Base-by-base conservation (phyloP, 176 grass and related monocot species). In the Cenchrus fungigraminus region DNA sequence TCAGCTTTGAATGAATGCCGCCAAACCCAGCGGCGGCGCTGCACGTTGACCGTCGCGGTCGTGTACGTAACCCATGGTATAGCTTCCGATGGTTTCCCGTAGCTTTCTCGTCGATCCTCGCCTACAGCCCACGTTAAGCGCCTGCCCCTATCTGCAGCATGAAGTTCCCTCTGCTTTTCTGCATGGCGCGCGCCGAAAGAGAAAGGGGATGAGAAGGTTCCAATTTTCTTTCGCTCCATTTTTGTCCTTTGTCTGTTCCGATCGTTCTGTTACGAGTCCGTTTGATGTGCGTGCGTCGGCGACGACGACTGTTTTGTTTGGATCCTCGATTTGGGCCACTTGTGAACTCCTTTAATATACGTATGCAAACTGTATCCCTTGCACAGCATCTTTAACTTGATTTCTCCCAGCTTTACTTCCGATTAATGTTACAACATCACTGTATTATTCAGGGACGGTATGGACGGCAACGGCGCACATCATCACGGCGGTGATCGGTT, bases 401-500 rank as follows among this genome's bases (percentile, higher is more conserved):
- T 8, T 1, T 22, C n/a, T 2, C 7, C 59, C 59, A 0, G 10
- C 25, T 61, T 2, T 0, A 0, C 4, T 40, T 61, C 7, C n/a
- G 9, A 12, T 12, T n/a, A 22, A 61, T 25, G 11, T 61, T 61
- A 4, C 59, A 25, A 25, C n/a, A 25, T 61, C 59, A 61, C 59
- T 11, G 59, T 61, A 57, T 25, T 61, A 0, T 2, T 19, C 37
- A 98, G 93, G 93, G 9, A 98, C 89, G 29, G 67, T 95, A 47
- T 93, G 93, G 88, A 98, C 95, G 1, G 95, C 95, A 19, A 86
- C 89, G 20, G 89, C 93, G 8, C 95, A 98, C 80, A 95, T 95
- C 73, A 85, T 98, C 78, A 98, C 95, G 42, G 91, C 95, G 16
- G 95, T 98, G 73, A 95, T 98, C 13, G 95, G 93, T 6, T 98